Evolutionary conservation across 345 rosid genomes (phyloP).

Genomic region (Raphanus sativus): DNA sequence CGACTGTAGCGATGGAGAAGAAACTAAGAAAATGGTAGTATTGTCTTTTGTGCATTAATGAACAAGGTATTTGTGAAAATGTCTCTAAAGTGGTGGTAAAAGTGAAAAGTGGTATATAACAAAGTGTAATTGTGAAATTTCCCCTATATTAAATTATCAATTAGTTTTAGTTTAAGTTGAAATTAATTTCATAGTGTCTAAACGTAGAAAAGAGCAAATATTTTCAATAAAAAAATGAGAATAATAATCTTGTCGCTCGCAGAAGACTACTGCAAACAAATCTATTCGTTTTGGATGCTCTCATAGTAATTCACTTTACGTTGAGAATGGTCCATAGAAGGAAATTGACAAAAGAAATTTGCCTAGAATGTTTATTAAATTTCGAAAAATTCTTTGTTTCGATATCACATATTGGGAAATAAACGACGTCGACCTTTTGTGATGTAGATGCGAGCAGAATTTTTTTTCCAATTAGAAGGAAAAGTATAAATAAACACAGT

Average conservation of each 20-base stretch:
- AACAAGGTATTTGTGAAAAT: no score
- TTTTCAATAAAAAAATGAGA: not conserved
- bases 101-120: no score
- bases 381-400: not conserved
- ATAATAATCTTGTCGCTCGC: not conserved
- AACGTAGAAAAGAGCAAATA: not conserved
- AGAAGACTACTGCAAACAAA: not conserved
- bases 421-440: slow-evolving; percentile 12
- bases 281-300: not conserved
- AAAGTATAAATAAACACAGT: not conserved
- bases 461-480: not conserved
- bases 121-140: no score
- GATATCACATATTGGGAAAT: not conserved
- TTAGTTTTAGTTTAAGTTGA: no score
- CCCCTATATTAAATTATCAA: not conserved
- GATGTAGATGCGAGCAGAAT: not conserved
- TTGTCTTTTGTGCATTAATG: no score
- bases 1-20: no score
- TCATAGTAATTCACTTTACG: slow-evolving; percentile 15
- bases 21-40: no score
- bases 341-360: not conserved
- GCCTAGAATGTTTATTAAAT: not conserved
- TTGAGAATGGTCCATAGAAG: slow-evolving; percentile 20
- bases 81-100: no score
- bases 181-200: not conserved